Evolutionary conservation across 2,329 filamentous ascomycete genomes (phyloP).

Genomic region (Botryotinia calthae): DNA sequence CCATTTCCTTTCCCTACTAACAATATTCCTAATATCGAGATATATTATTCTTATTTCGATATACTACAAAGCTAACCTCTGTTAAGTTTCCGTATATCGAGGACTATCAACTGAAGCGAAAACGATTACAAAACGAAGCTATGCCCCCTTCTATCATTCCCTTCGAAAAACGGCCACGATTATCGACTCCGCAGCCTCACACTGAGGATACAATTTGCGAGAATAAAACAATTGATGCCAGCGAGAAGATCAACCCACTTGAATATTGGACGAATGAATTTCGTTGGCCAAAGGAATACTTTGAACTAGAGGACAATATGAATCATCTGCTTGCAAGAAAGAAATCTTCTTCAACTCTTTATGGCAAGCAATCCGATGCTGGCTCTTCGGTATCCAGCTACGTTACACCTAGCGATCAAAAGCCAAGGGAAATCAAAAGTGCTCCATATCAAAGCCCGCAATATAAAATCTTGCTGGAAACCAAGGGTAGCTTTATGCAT

Average conservation of each 20-base stretch:
- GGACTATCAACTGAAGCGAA: conserved; percentile 16
- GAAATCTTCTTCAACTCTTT: conserved; percentile 34
- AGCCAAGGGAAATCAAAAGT: conserved; percentile 41
- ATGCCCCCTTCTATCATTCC: conserved; percentile 16
- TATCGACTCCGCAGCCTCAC: background rate
- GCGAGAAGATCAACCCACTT: background rate
- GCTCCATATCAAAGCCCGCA: conserved; percentile 36
- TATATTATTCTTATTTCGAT: conserved; percentile 24
- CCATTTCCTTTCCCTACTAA: conserved; percentile 27
- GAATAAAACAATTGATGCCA: background rate
- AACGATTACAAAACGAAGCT: conserved; percentile 4
- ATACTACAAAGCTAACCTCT: conserved; percentile 30
- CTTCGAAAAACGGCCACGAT: conserved; percentile 28
- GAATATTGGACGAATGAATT: conserved; percentile 5
- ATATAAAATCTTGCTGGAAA: conserved; percentile 41
- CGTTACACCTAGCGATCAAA: conserved; percentile 42
- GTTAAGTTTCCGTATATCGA: conserved; percentile 26
- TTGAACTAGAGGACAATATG: conserved; percentile 6
- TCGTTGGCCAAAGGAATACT: conserved; percentile 6
- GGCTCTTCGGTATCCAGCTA: background rate
- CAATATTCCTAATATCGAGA: conserved; percentile 27
- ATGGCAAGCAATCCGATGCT: conserved; percentile 34
- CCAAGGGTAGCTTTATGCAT: conserved; percentile 44
- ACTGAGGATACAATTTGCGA: background rate
- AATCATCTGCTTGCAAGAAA: conserved; percentile 37